Conservation (phyloP, 2,329 filamentous ascomycete genomes). For the Cytospora piceicola region DNA sequence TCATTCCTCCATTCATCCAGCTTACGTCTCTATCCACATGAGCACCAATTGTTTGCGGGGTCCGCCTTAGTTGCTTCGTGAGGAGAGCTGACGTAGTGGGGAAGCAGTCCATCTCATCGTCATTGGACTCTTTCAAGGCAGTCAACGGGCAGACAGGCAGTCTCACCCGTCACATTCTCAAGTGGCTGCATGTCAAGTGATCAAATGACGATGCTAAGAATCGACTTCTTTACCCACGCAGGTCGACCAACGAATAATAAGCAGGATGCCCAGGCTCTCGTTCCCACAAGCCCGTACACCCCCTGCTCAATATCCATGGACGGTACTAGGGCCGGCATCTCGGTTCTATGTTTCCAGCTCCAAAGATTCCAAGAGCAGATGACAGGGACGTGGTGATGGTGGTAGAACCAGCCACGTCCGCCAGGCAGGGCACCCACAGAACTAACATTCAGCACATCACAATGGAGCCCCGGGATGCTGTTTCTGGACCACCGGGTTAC, state of each 20-base stretch:
- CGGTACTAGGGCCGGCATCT: neutral
- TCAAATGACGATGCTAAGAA: neutral
- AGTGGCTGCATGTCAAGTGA: neutral
- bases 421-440: too few relatives aligned
- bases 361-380: neutral
- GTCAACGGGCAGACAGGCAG: too few relatives aligned
- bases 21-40: neutral
- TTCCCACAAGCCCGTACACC: neutral
- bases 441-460: too few relatives aligned
- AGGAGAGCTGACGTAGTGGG: constrained; percentile 15
- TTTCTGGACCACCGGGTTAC: too few relatives aligned
- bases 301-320: neutral
- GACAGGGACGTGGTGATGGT: too few relatives aligned
- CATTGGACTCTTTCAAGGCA: too few relatives aligned
- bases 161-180: too few relatives aligned
- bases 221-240: neutral
- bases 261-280: neutral
- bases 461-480: too few relatives aligned
- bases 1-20: neutral
- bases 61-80: neutral
- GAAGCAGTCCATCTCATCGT: neutral
- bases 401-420: too few relatives aligned
- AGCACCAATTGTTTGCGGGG: neutral
- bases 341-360: neutral
- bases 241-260: neutral